A percentile compares a stretch with the other conserved stretches of the same genome.
These are phyloP conservation scores for Apiospora hydei DNA, from an alignment of 2,329 filamentous ascomycete genomes.

Conservation along the genomic window DNA sequence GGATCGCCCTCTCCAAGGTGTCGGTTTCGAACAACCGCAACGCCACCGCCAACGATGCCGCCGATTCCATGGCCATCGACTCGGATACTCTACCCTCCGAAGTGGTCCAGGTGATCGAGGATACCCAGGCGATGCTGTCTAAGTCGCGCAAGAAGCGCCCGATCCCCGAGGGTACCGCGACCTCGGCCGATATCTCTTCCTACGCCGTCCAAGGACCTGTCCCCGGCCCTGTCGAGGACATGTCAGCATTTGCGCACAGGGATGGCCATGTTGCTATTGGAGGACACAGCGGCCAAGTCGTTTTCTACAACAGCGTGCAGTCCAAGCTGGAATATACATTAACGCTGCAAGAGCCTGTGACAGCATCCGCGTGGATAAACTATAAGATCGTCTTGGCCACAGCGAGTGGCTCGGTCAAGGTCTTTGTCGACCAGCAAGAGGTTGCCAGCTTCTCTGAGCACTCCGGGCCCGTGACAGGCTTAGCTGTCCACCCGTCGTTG, in stretches of 20 bases:
- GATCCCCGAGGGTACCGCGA: constrained; percentile 85
- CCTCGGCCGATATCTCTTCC: constrained; percentile 69
- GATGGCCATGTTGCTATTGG: constrained; percentile 76
- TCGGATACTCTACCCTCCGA: constrained; percentile 76
- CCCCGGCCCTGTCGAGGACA: constrained; percentile 54
- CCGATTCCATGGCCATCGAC: constrained; percentile 94
- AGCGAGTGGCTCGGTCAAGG: constrained; percentile 78
- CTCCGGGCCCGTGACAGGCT: constrained; percentile 77
- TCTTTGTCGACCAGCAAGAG: constrained; percentile 73
- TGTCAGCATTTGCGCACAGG: constrained; percentile 57
- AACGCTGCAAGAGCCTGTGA: constrained; percentile 72
- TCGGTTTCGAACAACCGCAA: constrained; percentile 69
- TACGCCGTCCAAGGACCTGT: constrained; percentile 55
- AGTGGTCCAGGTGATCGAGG: constrained; percentile 76
- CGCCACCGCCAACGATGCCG: constrained; percentile 65
- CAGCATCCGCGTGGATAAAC: constrained; percentile 69
- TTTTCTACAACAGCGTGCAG: constrained; percentile 76
- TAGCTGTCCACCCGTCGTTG: constrained; percentile 84
- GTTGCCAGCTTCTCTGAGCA: constrained; percentile 78
- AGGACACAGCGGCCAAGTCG: constrained; percentile 76
- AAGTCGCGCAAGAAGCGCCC: constrained; percentile 90
- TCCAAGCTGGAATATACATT: constrained; percentile 73
- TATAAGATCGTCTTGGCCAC: constrained; percentile 76
- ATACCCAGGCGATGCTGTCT: constrained; percentile 82
- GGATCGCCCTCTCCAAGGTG: constrained; percentile 86